phyloP scores from a whole-genome alignment of 345 rosid genomes.

The Rhodamnia rubescens region DNA sequence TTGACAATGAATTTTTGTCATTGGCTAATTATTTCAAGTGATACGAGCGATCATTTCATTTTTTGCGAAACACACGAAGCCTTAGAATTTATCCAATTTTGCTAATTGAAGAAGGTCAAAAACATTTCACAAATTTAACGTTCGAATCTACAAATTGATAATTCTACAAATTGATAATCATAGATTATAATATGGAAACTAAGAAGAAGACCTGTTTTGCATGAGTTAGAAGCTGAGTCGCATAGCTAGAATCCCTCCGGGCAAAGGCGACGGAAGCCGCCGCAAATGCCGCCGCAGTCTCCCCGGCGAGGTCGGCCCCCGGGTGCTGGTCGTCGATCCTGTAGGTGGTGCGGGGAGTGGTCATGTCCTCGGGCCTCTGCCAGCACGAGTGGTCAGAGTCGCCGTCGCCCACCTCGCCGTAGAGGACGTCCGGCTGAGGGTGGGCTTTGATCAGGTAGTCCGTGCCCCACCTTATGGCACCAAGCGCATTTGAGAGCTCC shows the following conservation, averaged over 20 bases:
- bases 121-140: background rate
- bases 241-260: constrained; percentile 9
- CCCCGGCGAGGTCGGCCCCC: constrained; percentile 62
- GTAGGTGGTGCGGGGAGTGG: constrained; percentile 34
- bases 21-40: too few species aligned
- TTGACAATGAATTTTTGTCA: too few species aligned
- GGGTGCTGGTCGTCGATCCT: constrained; percentile 33
- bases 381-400: constrained; percentile 53
- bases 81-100: background rate
- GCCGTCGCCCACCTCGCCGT: constrained; percentile 52
- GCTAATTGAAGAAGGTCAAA: background rate
- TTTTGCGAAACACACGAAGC: too few species aligned
- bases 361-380: constrained; percentile 76
- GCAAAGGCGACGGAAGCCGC: constrained; percentile 53
- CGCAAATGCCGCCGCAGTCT: constrained; percentile 63
- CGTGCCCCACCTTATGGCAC: constrained; percentile 56
- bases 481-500: constrained; percentile 31
- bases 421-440: constrained; percentile 32
- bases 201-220: constrained; percentile 18
- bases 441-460: constrained; percentile 66
- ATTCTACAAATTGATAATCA: background rate
- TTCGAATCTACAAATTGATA: background rate
- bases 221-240: constrained; percentile 33
- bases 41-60: too few species aligned
- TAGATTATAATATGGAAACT: background rate